phyloP scores from a whole-genome alignment of 1,284 basidiomycete species.

The Papiliotrema fonsecae region DNA sequence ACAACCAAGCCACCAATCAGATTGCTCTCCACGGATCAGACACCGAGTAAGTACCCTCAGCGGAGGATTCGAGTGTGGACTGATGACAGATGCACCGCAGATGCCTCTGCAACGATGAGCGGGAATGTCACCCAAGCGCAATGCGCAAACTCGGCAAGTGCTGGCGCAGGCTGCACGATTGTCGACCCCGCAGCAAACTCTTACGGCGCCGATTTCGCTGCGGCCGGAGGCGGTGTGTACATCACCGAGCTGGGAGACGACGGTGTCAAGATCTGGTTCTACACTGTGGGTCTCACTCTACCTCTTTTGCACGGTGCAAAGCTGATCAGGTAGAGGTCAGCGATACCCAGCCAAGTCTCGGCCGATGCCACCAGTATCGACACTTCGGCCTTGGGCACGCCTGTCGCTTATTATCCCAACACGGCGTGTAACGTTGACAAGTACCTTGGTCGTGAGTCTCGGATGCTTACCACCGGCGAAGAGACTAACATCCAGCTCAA shows the following conservation, averaged over 20 bases:
- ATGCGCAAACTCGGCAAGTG: slow-evolving; percentile 38
- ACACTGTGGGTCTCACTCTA: slow-evolving; percentile 53
- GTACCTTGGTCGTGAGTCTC: slow-evolving; percentile 54
- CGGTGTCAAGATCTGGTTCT: slow-evolving; percentile 65
- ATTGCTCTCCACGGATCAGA: slow-evolving; percentile 38
- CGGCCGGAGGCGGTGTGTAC: slow-evolving; percentile 63
- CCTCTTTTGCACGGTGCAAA: not conserved
- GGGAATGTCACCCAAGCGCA: slow-evolving; percentile 26
- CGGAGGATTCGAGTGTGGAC: not conserved
- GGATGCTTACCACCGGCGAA: not conserved
- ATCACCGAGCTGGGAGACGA: slow-evolving; percentile 62
- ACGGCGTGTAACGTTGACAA: slow-evolving; percentile 57
- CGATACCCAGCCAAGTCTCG: slow-evolving; percentile 57
- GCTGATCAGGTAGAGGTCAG: slow-evolving; percentile 51
- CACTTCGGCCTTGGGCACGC: slow-evolving; percentile 60
- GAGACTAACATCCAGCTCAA: slow-evolving; percentile 48
- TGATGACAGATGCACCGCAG: not conserved
- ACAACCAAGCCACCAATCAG: slow-evolving; percentile 35
- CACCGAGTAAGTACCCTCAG: slow-evolving; percentile 11
- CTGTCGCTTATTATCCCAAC: slow-evolving; percentile 63
- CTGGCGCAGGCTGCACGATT: slow-evolving; percentile 61
- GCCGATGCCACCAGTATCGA: slow-evolving; percentile 57
- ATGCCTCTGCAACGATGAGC: slow-evolving; percentile 6
- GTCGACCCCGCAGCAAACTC: slow-evolving; percentile 54
- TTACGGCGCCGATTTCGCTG: slow-evolving; percentile 63